Conservation (phyloP, 495 filamentous ascomycete genomes). For the Aspergillus ellipticus region DNA sequence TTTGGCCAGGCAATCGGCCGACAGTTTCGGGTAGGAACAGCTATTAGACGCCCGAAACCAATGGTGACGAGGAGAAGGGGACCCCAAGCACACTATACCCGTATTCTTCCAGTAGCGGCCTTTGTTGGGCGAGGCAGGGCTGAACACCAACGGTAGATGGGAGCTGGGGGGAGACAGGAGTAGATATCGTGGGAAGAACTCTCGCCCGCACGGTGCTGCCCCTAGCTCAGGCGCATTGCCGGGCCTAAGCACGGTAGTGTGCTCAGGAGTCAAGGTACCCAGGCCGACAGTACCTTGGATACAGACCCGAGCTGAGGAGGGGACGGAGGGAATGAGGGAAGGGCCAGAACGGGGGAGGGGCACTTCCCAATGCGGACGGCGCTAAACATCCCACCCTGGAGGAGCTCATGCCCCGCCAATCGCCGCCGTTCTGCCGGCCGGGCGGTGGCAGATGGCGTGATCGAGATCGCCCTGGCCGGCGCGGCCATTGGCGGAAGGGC, state of each 20-base stretch:
- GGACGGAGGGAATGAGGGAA: no score
- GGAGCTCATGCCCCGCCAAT: constrained; percentile 24
- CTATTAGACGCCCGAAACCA: background rate
- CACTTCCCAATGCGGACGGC: background rate
- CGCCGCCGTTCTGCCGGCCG: constrained; percentile 18
- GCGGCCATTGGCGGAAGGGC: constrained; percentile 4
- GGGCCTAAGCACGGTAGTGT: background rate
- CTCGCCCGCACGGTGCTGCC: background rate
- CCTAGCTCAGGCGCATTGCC: background rate
- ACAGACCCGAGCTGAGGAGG: background rate
- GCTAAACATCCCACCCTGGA: constrained; percentile 30
- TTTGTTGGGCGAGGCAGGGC: background rate
- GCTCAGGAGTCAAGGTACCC: background rate
- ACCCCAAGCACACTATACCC: background rate
- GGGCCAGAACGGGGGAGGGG: background rate
- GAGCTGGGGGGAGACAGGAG: background rate
- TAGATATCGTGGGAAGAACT: background rate
- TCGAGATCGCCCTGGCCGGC: constrained; percentile 13
- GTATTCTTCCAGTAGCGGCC: background rate
- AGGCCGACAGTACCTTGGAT: background rate
- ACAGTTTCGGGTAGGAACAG: constrained; percentile 14
- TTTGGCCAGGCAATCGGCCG: constrained; percentile 26
- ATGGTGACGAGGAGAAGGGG: background rate
- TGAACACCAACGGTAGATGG: background rate
- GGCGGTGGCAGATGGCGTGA: constrained; percentile 43